Evolutionary conservation across 495 filamentous ascomycete genomes (phyloP).

Genomic region (Jackrogersella multiformis): DNA sequence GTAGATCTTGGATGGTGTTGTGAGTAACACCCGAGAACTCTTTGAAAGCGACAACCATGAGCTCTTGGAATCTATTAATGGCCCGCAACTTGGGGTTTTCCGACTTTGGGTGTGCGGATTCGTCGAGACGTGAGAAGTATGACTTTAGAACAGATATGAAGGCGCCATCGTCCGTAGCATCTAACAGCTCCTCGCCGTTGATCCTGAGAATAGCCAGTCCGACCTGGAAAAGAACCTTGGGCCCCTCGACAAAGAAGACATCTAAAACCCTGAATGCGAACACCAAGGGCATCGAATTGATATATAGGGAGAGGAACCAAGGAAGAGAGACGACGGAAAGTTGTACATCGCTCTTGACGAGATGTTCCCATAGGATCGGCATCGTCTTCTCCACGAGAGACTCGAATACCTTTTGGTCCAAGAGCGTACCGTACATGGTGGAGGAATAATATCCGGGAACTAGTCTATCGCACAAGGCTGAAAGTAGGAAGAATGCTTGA

Average conservation of each 20-base stretch:
- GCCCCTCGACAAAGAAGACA: slow-evolving; percentile 97
- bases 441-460: slow-evolving; percentile 96
- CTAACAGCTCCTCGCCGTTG: slow-evolving; percentile 96
- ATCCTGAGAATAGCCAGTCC: slow-evolving; percentile 96
- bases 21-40: slow-evolving; percentile 97
- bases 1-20: slow-evolving; percentile 85
- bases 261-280: slow-evolving; percentile 97
- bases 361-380: slow-evolving; percentile 98
- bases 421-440: slow-evolving; percentile 97
- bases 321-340: slow-evolving; percentile 98
- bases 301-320: slow-evolving; percentile 97
- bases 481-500: slow-evolving; percentile 95
- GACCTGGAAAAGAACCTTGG: slow-evolving; percentile 96
- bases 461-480: slow-evolving; percentile 88
- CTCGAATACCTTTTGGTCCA: slow-evolving; percentile 97
- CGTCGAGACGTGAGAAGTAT: slow-evolving; percentile 92
- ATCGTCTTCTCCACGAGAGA: slow-evolving; percentile 97
- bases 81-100: slow-evolving; percentile 92
- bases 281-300: slow-evolving; percentile 98
- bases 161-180: slow-evolving; percentile 92
- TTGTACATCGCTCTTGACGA: slow-evolving; percentile 93
- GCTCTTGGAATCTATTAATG: slow-evolving; percentile 94
- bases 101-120: slow-evolving; percentile 93
- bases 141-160: slow-evolving; percentile 96
- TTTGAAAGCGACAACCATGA: slow-evolving; percentile 98